Evolutionary conservation across 257 asterid genomes (phyloP).

Genomic region (Penstemon newberryi): DNA sequence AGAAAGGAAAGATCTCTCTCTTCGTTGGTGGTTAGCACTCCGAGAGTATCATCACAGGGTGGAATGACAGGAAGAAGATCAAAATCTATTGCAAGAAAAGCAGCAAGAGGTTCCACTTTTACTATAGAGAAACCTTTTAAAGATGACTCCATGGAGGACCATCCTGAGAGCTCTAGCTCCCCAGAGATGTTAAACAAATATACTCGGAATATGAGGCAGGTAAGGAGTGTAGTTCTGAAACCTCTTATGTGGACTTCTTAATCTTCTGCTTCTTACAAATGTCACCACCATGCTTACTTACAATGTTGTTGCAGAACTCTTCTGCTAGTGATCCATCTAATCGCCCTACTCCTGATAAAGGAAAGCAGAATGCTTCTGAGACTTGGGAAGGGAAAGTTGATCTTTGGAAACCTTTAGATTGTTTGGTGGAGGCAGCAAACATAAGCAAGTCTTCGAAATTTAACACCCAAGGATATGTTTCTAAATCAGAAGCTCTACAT

Average conservation of each 20-base stretch:
- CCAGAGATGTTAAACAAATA: slow-evolving; percentile 63
- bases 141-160: slow-evolving; percentile 64
- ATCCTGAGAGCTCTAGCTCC: slow-evolving; percentile 74
- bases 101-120: slow-evolving; percentile 72
- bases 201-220: slow-evolving; percentile 70
- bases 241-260: not conserved
- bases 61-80: slow-evolving; percentile 95
- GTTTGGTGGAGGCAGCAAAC: slow-evolving; percentile 96
- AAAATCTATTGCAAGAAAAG: slow-evolving; percentile 78
- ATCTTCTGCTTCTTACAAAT: slow-evolving; percentile 14
- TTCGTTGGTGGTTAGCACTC: slow-evolving; percentile 90
- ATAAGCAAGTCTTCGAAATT: slow-evolving; percentile 80
- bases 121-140: slow-evolving; percentile 73
- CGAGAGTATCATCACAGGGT: slow-evolving; percentile 82
- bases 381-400: slow-evolving; percentile 80
- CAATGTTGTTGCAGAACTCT: slow-evolving; percentile 54
- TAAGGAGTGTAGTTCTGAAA: slow-evolving; percentile 32
- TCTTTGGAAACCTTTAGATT: slow-evolving; percentile 90
- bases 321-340: slow-evolving; percentile 59
- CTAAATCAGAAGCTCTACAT: slow-evolving; percentile 55
- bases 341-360: slow-evolving; percentile 46
- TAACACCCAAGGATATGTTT: slow-evolving; percentile 51
- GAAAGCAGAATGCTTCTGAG: slow-evolving; percentile 48
- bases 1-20: slow-evolving; percentile 98
- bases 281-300: slow-evolving; percentile 22